Percentiles rank a stretch among this genome's conserved stretches.
Conservation (phyloP, 2,329 filamentous ascomycete species). For the Fusarium praegraminearum region DNA sequence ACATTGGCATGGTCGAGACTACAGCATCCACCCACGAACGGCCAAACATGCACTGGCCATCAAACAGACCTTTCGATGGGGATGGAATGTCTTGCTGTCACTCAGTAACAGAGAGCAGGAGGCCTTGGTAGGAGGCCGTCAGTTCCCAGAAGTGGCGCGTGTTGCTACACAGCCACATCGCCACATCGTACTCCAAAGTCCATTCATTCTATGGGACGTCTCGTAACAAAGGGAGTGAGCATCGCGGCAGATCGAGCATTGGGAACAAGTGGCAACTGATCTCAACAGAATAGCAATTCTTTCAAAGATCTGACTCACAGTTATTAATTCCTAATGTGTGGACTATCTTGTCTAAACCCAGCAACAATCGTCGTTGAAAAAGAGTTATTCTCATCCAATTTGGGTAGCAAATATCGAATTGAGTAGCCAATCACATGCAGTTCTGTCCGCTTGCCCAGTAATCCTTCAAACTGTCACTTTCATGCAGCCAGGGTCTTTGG, state of each 20-base stretch:
- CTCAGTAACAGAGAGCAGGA: conserved; percentile 4
- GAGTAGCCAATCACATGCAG: conserved; percentile 27
- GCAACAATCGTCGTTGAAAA: conserved; percentile 29
- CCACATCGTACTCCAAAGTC: background rate
- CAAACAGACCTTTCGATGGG: conserved; percentile 2
- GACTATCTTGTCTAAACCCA: background rate
- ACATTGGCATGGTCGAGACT: conserved; percentile 26
- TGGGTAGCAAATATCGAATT: conserved; percentile 22
- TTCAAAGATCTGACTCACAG: background rate
- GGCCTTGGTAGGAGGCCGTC: conserved; percentile 15
- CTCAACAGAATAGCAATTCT: background rate
- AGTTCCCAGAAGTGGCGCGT: background rate
- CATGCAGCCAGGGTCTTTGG: conserved; percentile 34
- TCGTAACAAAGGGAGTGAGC: background rate
- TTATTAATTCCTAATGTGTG: background rate
- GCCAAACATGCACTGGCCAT: background rate
- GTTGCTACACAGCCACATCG: background rate
- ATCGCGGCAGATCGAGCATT: background rate
- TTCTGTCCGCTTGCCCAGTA: conserved; percentile 2
- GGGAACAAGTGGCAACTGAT: background rate
- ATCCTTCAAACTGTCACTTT: conserved; percentile 20
- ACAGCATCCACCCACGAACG: background rate
- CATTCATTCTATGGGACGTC: background rate
- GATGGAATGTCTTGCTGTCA: background rate
- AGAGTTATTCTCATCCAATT: conserved; percentile 28